Conservation (phyloP, 2,329 filamentous ascomycete genomes). For the Elsinoe batatas region DNA sequence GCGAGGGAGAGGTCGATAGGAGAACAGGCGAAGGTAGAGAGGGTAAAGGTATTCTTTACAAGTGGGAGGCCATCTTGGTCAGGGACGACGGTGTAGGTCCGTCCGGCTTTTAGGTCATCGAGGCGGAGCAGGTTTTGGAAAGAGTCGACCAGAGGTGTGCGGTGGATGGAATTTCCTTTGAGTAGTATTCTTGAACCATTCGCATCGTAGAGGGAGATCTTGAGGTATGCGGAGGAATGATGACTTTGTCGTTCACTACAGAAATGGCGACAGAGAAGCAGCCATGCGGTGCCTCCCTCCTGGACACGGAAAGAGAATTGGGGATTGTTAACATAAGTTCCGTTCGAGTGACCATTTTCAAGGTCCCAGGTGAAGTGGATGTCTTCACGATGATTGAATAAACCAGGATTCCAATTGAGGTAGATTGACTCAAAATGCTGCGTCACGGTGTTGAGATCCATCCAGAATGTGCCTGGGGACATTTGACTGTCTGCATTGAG, state of each 20-base stretch:
- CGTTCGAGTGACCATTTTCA: constrained; percentile 29
- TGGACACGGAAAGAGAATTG: constrained; percentile 48
- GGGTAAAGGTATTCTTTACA: constrained; percentile 69
- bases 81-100: constrained; percentile 55
- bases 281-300: constrained; percentile 59
- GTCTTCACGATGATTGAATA: constrained; percentile 76
- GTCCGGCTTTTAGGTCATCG: constrained; percentile 47
- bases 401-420: constrained; percentile 86
- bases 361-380: constrained; percentile 80
- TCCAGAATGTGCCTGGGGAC: constrained; percentile 80
- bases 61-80: constrained; percentile 70
- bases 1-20: constrained; percentile 54
- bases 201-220: constrained; percentile 69
- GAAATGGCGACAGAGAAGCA: constrained; percentile 71
- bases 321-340: constrained; percentile 60
- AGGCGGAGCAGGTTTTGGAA: constrained; percentile 81
- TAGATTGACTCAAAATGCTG: constrained; percentile 95
- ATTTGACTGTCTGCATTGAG: constrained; percentile 30
- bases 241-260: constrained; percentile 33
- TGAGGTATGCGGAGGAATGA: constrained; percentile 63
- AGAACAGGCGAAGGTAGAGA: constrained; percentile 67
- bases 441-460: constrained; percentile 73
- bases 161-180: constrained; percentile 59
- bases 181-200: constrained; percentile 63
- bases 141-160: constrained; percentile 84